Base-by-base conservation (phyloP, 805 yeast species). In the Lachancea meyersii region DNA sequence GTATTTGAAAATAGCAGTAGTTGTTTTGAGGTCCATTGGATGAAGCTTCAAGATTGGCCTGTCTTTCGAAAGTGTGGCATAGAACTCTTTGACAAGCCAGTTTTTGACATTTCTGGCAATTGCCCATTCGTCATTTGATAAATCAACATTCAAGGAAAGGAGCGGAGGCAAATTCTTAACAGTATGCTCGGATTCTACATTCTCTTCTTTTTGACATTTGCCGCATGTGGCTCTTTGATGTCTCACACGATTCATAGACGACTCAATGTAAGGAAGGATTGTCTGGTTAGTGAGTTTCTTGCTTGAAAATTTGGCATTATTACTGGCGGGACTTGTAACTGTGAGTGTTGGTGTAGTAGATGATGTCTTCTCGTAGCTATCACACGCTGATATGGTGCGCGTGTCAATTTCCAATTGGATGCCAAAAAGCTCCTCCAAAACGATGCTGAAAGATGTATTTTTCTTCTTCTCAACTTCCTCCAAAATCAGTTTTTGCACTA, bases 61-160 rank as follows among this genome's bases (percentile, higher is more conserved):
- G 23, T 67, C 65, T 23, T 64, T 66, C 18, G 67, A 61, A 18
- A 63, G 58, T 4, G 64, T 61, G 2, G 73, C 72, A 53, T 72
- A 80, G 56, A 82, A 82, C 48, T 73, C 80, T 2, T 79, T 76
- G 9, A 73, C 72, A 2, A 83, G 59, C 88, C 89, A 82, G 23
- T 73, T 71, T 38, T 70, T 68, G 22, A 67, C 69, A 38, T 65
- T 57, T 44, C 76, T 71, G 3, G 80, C 71, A 27, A 67, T 61
- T 33, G 69, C 70, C 68, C 77, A 71, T 42, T 82, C 86, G 21
- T 73, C 74, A 32, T 72, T 72, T 16, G 69, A 58, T 39, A 84
- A 64, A 38, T 76, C 71, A 16, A 84, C 52, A 50, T 84, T 84
- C 37, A 85, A 61, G 2, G 81, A 71, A 24, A 87, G 57, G 9